Percentiles rank a stretch among this genome's conserved stretches.
These are phyloP conservation scores for Mikania micrantha DNA, from an alignment of 129 eudicot genomes.

Conservation along the genomic window DNA sequence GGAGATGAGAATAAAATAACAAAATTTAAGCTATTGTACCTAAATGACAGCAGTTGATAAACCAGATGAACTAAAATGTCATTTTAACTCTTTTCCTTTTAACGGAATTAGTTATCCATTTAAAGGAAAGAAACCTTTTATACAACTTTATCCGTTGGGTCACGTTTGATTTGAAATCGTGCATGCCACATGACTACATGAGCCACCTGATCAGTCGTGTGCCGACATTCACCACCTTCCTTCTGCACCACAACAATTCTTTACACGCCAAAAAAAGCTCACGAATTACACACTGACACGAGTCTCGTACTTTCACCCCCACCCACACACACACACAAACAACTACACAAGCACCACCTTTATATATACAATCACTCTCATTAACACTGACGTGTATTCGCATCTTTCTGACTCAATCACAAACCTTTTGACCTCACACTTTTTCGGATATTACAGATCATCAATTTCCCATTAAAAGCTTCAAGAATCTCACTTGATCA, in stretches of 20 bases:
- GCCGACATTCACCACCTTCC: conserved; percentile 31
- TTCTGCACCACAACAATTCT: conserved; percentile 13
- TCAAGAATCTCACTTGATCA: background rate
- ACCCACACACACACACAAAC: background rate
- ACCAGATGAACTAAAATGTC: no score
- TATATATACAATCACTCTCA: conserved; percentile 10
- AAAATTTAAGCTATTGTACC: no score
- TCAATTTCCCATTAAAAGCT: background rate
- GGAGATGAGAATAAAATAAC: no score
- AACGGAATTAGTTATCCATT: background rate
- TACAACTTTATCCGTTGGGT: conserved; percentile 25
- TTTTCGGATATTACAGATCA: background rate
- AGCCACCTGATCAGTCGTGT: conserved; percentile 29
- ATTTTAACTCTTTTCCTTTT: no score
- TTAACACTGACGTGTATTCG: conserved; percentile 23
- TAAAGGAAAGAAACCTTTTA: background rate
- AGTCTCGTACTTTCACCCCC: conserved; percentile 17
- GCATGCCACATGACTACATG: conserved; percentile 21
- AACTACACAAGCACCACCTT: conserved; percentile 6
- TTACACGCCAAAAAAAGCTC: background rate
- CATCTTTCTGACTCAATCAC: conserved; percentile 33
- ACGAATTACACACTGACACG: background rate
- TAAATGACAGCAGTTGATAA: no score
- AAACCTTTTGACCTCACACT: conserved; percentile 24
- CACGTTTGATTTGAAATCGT: background rate